These are phyloP conservation scores for Bacidia gigantensis DNA, from an alignment of 495 filamentous ascomycete genomes.

Conservation along the genomic window DNA sequence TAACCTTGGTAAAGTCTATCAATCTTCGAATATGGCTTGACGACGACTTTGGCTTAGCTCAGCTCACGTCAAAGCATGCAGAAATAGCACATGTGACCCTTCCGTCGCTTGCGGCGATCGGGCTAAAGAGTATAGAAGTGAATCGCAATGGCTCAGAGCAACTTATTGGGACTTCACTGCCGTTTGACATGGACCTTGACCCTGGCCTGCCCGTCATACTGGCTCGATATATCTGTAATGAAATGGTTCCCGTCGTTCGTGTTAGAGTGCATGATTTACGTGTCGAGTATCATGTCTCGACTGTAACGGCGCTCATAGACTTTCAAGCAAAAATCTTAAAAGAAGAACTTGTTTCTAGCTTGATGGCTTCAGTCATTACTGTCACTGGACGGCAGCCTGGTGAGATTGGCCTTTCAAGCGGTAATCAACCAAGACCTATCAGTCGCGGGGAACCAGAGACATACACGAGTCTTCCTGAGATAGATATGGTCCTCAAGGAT, in stretches of 20 bases:
- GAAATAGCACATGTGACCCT: slow-evolving; percentile 76
- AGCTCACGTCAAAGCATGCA: slow-evolving; percentile 39
- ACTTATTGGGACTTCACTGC: slow-evolving; percentile 44
- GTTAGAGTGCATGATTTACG: slow-evolving; percentile 70
- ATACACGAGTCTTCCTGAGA: slow-evolving; percentile 39
- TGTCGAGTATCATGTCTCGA: slow-evolving; percentile 72
- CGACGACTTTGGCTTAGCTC: slow-evolving; percentile 50
- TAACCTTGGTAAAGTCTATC: slow-evolving; percentile 50
- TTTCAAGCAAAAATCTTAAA: slow-evolving; percentile 52
- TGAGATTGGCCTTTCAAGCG: slow-evolving; percentile 11
- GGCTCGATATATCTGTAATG: slow-evolving; percentile 79
- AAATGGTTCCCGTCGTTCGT: slow-evolving; percentile 82
- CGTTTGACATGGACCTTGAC: slow-evolving; percentile 9
- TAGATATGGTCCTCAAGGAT: slow-evolving; percentile 64
- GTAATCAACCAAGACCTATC: slow-evolving; percentile 14
- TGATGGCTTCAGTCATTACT: slow-evolving; percentile 68
- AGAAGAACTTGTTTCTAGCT: slow-evolving; percentile 58
- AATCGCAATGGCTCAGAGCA: slow-evolving; percentile 55
- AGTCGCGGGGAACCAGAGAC: slow-evolving; percentile 4
- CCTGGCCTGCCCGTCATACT: slow-evolving; percentile 38
- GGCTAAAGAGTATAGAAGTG: slow-evolving; percentile 45
- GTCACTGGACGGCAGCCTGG: slow-evolving; percentile 43
- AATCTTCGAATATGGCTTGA: slow-evolving; percentile 44
- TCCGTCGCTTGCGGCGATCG: slow-evolving; percentile 65
- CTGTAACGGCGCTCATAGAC: slow-evolving; percentile 63